Evolutionary conservation across 257 asterid species (phyloP).

Genomic region (Verbena officinalis): DNA sequence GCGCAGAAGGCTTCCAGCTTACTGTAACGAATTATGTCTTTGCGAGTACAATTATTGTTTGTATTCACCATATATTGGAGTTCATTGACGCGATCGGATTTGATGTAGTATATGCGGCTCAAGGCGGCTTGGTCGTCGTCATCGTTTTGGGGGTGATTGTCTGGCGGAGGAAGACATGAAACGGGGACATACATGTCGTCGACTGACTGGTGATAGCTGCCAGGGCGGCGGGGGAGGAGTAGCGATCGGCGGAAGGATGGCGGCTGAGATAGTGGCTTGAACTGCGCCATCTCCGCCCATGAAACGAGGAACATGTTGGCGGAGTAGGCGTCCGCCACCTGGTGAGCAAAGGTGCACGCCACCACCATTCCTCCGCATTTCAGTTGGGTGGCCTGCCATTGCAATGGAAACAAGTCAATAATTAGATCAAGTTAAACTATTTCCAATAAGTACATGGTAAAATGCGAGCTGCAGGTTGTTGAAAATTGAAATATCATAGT

Average conservation of each 20-base stretch:
- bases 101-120: conserved; percentile 65
- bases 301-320: conserved; percentile 71
- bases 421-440: too few relatives aligned
- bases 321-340: conserved; percentile 78
- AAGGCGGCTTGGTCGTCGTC: conserved; percentile 23
- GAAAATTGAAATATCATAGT: too few relatives aligned
- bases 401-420: neutral
- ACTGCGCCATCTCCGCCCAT: conserved; percentile 63
- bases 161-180: conserved; percentile 28
- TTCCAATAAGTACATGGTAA: too few relatives aligned
- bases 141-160: conserved; percentile 2
- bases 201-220: conserved; percentile 36
- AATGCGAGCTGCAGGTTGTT: too few relatives aligned
- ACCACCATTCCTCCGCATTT: conserved; percentile 69
- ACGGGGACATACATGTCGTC: conserved; percentile 42
- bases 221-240: conserved; percentile 55
- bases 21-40: conserved; percentile 28
- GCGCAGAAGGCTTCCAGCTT: conserved; percentile 70
- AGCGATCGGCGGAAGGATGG: conserved; percentile 72
- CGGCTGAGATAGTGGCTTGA: conserved; percentile 36
- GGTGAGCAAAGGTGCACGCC: conserved; percentile 66
- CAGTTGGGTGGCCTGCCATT: conserved; percentile 53
- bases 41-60: neutral
- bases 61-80: conserved; percentile 57
- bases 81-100: conserved; percentile 34